phyloP scores from a whole-genome alignment of 257 asterid genomes.

The Solanum appendiculatum region DNA sequence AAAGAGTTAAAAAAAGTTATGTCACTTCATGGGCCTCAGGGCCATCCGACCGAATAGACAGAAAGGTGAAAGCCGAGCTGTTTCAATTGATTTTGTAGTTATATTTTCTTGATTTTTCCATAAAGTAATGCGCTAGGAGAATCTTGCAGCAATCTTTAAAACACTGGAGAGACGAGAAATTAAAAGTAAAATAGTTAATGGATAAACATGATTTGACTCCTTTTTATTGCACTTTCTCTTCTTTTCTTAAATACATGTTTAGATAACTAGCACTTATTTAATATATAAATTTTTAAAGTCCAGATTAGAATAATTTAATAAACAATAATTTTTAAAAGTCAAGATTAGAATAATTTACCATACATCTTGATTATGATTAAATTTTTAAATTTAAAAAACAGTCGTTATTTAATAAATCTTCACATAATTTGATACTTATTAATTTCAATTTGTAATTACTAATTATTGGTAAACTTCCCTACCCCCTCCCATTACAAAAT shows the following conservation, averaged over 20 bases:
- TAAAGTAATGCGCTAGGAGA: constrained; percentile 38
- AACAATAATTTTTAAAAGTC: too few relatives aligned
- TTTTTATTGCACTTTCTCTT: not conserved
- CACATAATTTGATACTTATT: too few relatives aligned
- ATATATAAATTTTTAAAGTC: not conserved
- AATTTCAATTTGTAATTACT: too few relatives aligned
- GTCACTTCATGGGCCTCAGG: not conserved
- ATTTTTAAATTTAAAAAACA: too few relatives aligned
- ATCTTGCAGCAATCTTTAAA: constrained; percentile 48
- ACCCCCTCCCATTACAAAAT: not conserved
- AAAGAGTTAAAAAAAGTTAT: not conserved
- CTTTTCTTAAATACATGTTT: too few relatives aligned
- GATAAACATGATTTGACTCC: not conserved
- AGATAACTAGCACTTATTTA: not conserved
- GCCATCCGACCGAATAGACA: constrained; percentile 16
- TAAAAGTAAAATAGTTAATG: not conserved
- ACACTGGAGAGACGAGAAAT: constrained; percentile 3
- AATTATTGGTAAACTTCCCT: not conserved
- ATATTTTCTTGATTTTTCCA: constrained; percentile 7
- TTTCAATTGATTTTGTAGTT: constrained; percentile 24
- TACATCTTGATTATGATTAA: too few relatives aligned
- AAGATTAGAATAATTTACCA: not conserved
- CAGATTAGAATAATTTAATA: too few relatives aligned
- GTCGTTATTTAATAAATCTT: too few relatives aligned
- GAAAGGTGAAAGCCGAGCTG: constrained; percentile 34